Evolutionary conservation across 768 basidiomycete species (phyloP).

Genomic region (Lactifluus hygrophoroides): DNA sequence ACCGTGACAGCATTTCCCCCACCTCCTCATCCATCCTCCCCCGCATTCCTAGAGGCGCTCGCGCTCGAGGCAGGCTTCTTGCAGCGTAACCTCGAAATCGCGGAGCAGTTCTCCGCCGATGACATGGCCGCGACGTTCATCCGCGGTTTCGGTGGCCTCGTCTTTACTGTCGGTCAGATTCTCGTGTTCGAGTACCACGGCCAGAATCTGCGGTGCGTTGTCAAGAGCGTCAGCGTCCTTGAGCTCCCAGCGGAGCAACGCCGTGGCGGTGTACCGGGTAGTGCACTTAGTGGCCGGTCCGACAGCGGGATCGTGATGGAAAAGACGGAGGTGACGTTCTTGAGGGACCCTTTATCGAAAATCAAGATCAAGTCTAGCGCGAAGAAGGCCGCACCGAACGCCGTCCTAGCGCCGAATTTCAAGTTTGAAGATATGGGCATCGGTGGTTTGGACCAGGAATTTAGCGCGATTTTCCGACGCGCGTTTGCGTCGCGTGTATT

Average conservation of each 20-base stretch:
- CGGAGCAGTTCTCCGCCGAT: slow-evolving; percentile 77
- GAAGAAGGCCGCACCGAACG: slow-evolving; percentile 89
- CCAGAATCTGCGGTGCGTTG: slow-evolving; percentile 62
- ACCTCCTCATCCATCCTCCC: slow-evolving; percentile 39
- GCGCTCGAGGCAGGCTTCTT: slow-evolving; percentile 73
- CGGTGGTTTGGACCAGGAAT: slow-evolving; percentile 92
- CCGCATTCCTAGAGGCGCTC: slow-evolving; percentile 64
- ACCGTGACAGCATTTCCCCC: slow-evolving; percentile 51
- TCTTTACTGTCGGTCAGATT: slow-evolving; percentile 60
- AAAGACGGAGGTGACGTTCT: slow-evolving; percentile 83
- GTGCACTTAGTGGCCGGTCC: slow-evolving; percentile 10
- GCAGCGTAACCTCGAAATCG: slow-evolving; percentile 42
- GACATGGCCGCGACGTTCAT: slow-evolving; percentile 73
- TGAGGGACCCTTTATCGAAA: slow-evolving; percentile 70
- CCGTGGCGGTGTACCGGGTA: slow-evolving; percentile 28
- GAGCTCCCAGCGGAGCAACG: slow-evolving; percentile 59
- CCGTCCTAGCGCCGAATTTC: slow-evolving; percentile 95
- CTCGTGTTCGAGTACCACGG: slow-evolving; percentile 87
- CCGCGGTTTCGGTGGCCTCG: slow-evolving; percentile 61
- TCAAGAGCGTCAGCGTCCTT: slow-evolving; percentile 50
- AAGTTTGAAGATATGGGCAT: slow-evolving; percentile 99
- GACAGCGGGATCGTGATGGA: slow-evolving; percentile 75
- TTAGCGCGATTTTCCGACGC: slow-evolving; percentile 93
- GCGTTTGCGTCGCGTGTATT: slow-evolving; percentile 99
- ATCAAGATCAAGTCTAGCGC: slow-evolving; percentile 91